Evolutionary conservation across 1,284 basidiomycete genomes (phyloP), one percentile per base, ranked within the genome.

Genomic region (Cryptococcus sp.): DNA sequence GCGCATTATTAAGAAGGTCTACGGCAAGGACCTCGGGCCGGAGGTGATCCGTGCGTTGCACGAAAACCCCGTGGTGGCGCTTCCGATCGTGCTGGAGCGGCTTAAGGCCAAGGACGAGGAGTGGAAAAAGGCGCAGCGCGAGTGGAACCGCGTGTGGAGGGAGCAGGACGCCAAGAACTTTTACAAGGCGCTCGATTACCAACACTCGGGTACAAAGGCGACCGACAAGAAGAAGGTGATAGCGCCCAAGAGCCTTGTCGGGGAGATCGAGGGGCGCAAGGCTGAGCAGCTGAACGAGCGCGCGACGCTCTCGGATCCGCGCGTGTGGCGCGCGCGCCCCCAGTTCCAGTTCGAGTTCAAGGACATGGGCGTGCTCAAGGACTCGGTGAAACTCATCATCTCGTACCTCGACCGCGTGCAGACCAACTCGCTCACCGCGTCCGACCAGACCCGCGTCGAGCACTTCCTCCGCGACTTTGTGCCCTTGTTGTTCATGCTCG

Each of bases 201-300:
- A 98, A 72, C 93, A 92, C 5, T 88, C 92, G 70, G 86, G 84
- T 61, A 96, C 96, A 85, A 98, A 98, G 80, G 82, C 83, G 46
- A 91, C 90, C 72, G 96, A 99, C 80, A 98, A 97, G 83, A 98
- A 97, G 83, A 97, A 97, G 81, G 85, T 84, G 52, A 88, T 96
- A 70, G 95, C 91, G 4, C 83, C 87, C 47, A 98, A 95, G 78
- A 82, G 87, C 60, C 88, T 98, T 68, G 85, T 97, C 46, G 82
- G 81, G 44, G 91, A 98, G 68, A 90, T 98, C 67, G 94, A 98
- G 77, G 77, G 80, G 44, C 80, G 87, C 59, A 87, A 88, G 69
- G 81, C 83, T 28, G 84, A 86, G 69, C 89, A 93, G 76, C 72
- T 80, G 43, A 86, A 88, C 60, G 85, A 85, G 68, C 84, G 89